Evolutionary conservation across 352 stramenopile genomes (phyloP).

Genomic region (Pythium chondricola): DNA sequence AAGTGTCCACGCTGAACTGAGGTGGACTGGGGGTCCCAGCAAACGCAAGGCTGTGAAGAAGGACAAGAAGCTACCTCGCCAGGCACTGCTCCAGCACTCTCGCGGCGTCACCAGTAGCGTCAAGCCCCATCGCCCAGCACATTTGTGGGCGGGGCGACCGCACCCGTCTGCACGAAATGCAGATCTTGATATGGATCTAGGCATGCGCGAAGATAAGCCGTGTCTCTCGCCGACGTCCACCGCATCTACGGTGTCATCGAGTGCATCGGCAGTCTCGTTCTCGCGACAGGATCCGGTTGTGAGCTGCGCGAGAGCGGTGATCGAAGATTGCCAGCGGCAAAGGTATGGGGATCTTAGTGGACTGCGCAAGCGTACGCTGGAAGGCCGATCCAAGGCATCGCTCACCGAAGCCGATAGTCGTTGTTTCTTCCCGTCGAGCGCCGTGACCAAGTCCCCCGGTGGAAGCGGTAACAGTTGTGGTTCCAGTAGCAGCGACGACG

Average conservation of each 20-base stretch:
- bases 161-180: constrained; percentile 1
- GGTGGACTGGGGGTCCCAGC: constrained; percentile 15
- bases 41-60: constrained; percentile 26
- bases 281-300: constrained; percentile 45
- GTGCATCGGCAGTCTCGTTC: constrained; percentile 31
- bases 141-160: too few relatives aligned
- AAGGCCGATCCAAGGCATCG: constrained; percentile 39
- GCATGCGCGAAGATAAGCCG: constrained; percentile 21
- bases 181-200: constrained; percentile 7
- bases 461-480: constrained; percentile 21
- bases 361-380: constrained; percentile 61
- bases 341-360: constrained; percentile 47
- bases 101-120: background rate
- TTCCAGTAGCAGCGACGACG: constrained; percentile 74
- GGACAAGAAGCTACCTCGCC: constrained; percentile 17
- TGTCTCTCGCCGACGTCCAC: constrained; percentile 35
- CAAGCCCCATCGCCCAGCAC: constrained; percentile 2
- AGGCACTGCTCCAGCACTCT: constrained; percentile 1
- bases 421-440: constrained; percentile 29
- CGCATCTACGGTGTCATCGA: constrained; percentile 28
- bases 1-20: constrained; percentile 14
- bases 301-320: constrained; percentile 50
- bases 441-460: constrained; percentile 34
- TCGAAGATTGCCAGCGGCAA: constrained; percentile 63
- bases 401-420: constrained; percentile 23